phyloP scores from a whole-genome alignment of 2,329 filamentous ascomycete species.

The Chrysoporthe deuterocubensis region DNA sequence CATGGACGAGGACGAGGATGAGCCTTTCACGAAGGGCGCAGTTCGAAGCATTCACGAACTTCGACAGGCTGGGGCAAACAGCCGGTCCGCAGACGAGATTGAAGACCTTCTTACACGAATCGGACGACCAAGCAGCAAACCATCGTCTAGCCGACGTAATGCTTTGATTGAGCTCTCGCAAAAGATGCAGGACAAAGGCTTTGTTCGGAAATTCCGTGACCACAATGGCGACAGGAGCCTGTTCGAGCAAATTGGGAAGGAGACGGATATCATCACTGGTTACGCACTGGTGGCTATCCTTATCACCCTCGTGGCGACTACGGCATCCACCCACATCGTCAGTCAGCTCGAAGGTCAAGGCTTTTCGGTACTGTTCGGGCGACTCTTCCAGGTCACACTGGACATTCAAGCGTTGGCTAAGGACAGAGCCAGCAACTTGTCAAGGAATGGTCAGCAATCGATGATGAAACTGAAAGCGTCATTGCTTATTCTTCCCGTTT shows the following conservation, averaged over 20 bases:
- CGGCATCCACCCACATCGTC: conserved; percentile 63
- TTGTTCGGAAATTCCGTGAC: conserved; percentile 72
- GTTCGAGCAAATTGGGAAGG: conserved; percentile 62
- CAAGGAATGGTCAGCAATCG: conserved; percentile 63
- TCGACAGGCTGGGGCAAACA: conserved; percentile 68
- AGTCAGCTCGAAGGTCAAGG: conserved; percentile 60
- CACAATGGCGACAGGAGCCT: conserved; percentile 73
- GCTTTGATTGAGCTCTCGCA: conserved; percentile 64
- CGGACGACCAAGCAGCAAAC: conserved; percentile 51
- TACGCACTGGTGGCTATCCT: conserved; percentile 69
- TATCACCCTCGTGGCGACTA: conserved; percentile 63
- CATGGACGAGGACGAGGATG: conserved; percentile 48
- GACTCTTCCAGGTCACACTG: conserved; percentile 55
- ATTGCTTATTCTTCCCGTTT: conserved; percentile 60
- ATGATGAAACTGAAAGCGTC: conserved; percentile 58
- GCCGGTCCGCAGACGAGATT: conserved; percentile 67
- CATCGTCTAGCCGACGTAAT: conserved; percentile 58
- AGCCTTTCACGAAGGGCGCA: conserved; percentile 49
- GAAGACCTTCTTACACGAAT: conserved; percentile 67
- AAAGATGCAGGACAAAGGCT: conserved; percentile 65
- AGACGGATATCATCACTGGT: conserved; percentile 64
- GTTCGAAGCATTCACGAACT: conserved; percentile 69
- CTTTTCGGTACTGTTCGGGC: conserved; percentile 57
- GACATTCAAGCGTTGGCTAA: conserved; percentile 66
- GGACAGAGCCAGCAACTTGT: conserved; percentile 70